These are phyloP conservation scores for Ophiostoma sp. DNA, from an alignment of 2,329 filamentous ascomycete genomes.

Conservation along the genomic window DNA sequence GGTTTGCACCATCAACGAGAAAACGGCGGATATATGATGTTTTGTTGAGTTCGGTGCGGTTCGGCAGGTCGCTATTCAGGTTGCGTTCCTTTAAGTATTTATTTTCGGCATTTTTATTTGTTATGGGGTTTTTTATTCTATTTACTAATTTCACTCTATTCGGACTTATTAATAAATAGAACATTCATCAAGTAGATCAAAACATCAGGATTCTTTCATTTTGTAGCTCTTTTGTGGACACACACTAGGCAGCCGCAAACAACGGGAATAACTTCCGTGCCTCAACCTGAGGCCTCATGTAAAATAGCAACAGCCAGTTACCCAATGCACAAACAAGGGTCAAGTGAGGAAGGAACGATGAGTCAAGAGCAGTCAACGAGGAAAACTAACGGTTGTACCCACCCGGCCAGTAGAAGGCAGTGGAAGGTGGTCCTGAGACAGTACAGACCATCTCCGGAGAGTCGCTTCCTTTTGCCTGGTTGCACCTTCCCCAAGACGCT, in stretches of 20 bases:
- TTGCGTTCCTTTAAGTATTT: background rate
- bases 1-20: background rate
- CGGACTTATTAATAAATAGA: background rate
- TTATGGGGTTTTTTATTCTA: background rate
- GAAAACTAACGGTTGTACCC: background rate
- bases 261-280: background rate
- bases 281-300: background rate
- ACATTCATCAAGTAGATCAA: background rate
- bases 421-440: background rate
- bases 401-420: background rate
- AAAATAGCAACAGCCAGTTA: background rate
- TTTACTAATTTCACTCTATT: background rate
- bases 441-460: conserved; percentile 15
- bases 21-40: background rate
- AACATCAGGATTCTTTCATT: background rate
- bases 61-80: background rate
- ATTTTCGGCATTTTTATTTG: background rate
- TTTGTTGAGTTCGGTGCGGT: background rate
- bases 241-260: background rate
- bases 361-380: background rate
- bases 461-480: conserved; percentile 4
- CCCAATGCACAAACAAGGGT: background rate
- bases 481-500: background rate
- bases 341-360: background rate
- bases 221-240: background rate